Percentiles rank a stretch among this genome's conserved stretches.
Evolutionary conservation across 768 basidiomycete genomes (phyloP).

Genomic region (Hortiboletus campestris): DNA sequence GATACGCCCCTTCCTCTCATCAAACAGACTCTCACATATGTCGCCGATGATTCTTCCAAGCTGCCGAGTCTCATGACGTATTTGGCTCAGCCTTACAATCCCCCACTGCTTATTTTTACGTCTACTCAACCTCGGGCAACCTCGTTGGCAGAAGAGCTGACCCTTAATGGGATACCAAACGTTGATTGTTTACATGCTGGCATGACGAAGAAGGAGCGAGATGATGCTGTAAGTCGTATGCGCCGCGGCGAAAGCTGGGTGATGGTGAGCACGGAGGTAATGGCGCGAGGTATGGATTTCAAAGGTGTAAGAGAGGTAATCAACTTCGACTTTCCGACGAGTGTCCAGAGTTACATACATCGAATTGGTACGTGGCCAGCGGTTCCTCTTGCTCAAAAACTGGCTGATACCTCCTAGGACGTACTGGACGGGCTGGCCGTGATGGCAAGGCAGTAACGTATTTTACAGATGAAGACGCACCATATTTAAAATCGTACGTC

Average conservation of each 20-base stretch:
- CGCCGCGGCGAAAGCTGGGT: slow-evolving; percentile 91
- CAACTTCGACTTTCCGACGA: slow-evolving; percentile 97
- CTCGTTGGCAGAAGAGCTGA: slow-evolving; percentile 77
- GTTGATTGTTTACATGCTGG: slow-evolving; percentile 93
- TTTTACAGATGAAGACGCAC: slow-evolving; percentile 91
- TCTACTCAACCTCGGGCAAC: slow-evolving; percentile 84
- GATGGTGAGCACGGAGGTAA: slow-evolving; percentile 93
- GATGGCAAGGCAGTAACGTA: slow-evolving; percentile 94
- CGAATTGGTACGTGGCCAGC: slow-evolving; percentile 65
- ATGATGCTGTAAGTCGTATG: slow-evolving; percentile 82
- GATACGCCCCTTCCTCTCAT: slow-evolving; percentile 95
- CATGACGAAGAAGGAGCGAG: slow-evolving; percentile 82
- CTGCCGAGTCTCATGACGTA: slow-evolving; percentile 82
- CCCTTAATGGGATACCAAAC: slow-evolving; percentile 72
- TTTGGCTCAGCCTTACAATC: slow-evolving; percentile 79
- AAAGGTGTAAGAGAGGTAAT: slow-evolving; percentile 91
- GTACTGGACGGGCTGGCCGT: slow-evolving; percentile 91
- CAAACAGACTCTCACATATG: slow-evolving; percentile 83
- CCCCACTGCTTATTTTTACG: slow-evolving; percentile 90
- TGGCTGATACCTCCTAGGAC: slow-evolving; percentile 47
- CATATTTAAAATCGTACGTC: slow-evolving; percentile 82
- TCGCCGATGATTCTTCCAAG: slow-evolving; percentile 93
- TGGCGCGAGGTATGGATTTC: slow-evolving; percentile 99
- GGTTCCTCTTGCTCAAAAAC: neutral
- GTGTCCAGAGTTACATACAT: slow-evolving; percentile 93